These are phyloP conservation scores for Hypoxylon sp. DNA, from an alignment of 2,329 filamentous ascomycete species.

Conservation along the genomic window DNA sequence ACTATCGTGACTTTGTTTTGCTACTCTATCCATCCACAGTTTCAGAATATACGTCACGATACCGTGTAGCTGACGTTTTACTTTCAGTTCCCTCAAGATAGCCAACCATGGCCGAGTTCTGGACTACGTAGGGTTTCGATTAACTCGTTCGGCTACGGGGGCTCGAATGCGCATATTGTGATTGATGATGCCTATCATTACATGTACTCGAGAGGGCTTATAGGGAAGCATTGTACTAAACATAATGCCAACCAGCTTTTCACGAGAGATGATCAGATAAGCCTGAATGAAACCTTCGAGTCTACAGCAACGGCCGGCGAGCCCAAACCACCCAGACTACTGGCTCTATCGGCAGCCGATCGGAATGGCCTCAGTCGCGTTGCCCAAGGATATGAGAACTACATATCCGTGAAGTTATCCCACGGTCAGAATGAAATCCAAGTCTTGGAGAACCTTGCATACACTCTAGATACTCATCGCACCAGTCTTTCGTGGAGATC, in stretches of 20 bases:
- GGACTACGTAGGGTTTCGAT: slow-evolving; percentile 35
- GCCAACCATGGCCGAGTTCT: slow-evolving; percentile 29
- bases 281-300: too few relatives aligned
- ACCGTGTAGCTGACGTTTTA: background rate
- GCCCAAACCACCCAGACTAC: background rate
- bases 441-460: slow-evolving; percentile 19
- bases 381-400: background rate
- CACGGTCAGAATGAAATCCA: background rate
- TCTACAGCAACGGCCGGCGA: too few relatives aligned
- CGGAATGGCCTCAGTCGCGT: slow-evolving; percentile 1
- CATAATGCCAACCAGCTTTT: too few relatives aligned
- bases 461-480: slow-evolving; percentile 31
- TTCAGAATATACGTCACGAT: background rate
- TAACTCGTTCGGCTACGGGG: slow-evolving; percentile 44
- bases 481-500: slow-evolving; percentile 25
- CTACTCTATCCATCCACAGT: too few relatives aligned
- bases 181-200: slow-evolving; percentile 34
- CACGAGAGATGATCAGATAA: too few relatives aligned
- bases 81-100: background rate
- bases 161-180: slow-evolving; percentile 40
- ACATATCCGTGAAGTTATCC: background rate
- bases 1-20: too few relatives aligned
- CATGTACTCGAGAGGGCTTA: background rate
- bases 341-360: slow-evolving; percentile 15
- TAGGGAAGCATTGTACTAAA: slow-evolving; percentile 8